phyloP scores from a whole-genome alignment of 805 yeast genomes.

The Candida adriatica region DNA sequence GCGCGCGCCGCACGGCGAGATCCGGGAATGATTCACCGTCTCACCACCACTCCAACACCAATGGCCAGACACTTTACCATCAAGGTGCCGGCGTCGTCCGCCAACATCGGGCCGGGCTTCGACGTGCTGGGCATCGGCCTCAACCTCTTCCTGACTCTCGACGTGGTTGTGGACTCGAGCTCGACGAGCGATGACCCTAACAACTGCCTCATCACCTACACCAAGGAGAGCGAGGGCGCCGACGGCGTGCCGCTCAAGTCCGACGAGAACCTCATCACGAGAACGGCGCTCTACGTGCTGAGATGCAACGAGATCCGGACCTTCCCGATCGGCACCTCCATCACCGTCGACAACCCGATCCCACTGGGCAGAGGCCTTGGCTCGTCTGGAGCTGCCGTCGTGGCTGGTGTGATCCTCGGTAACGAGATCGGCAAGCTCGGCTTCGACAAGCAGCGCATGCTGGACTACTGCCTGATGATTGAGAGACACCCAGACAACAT shows the following conservation, averaged over 20 bases:
- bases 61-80: conserved; percentile 48
- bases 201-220: conserved; percentile 65
- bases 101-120: conserved; percentile 97
- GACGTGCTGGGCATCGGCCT: conserved; percentile 94
- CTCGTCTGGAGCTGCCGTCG: conserved; percentile 97
- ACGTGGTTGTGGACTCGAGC: conserved; percentile 55
- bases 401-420: conserved; percentile 90
- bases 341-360: conserved; percentile 82
- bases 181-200: conserved; percentile 53
- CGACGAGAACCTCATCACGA: conserved; percentile 79
- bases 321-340: conserved; percentile 79
- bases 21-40: too few species aligned
- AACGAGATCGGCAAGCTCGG: conserved; percentile 73
- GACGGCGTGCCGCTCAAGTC: conserved; percentile 70
- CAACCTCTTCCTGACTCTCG: conserved; percentile 61
- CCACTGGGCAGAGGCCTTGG: conserved; percentile 97
- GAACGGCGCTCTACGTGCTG: conserved; percentile 86
- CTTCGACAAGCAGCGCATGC: conserved; percentile 70
- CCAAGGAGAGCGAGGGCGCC: conserved; percentile 69
- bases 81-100: conserved; percentile 92
- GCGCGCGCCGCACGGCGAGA: too few species aligned
- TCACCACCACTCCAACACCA: too few species aligned
- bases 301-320: conserved; percentile 70
- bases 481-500: conserved; percentile 98
- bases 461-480: conserved; percentile 93